Evolutionary conservation across 73 alveolate species (phyloP).

Genomic region (Uronychia binucleata): DNA sequence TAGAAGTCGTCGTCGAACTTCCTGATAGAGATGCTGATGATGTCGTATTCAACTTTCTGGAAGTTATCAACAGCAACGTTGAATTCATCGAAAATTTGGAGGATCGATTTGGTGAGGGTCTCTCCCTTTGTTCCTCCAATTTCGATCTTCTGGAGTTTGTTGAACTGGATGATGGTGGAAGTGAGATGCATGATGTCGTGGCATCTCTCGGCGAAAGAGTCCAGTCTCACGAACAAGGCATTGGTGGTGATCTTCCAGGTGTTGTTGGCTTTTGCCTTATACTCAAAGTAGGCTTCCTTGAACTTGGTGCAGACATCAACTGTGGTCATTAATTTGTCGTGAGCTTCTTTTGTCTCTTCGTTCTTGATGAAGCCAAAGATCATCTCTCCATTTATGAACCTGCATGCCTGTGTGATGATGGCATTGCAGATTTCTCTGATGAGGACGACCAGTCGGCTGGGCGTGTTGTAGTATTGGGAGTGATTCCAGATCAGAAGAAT

Average conservation of each 20-base stretch:
- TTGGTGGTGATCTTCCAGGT: constrained; percentile 99
- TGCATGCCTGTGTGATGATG: constrained; percentile 95
- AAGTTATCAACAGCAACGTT: constrained; percentile 95
- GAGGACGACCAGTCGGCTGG: constrained; percentile 96
- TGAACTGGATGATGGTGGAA: constrained; percentile 96
- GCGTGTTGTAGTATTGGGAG: constrained; percentile 95
- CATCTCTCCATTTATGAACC: constrained; percentile 93
- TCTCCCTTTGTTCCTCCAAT: constrained; percentile 99
- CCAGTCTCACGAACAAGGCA: constrained; percentile 99
- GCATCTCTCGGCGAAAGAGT: constrained; percentile 99
- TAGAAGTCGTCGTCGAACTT: constrained; percentile 98
- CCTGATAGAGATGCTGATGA: constrained; percentile 98
- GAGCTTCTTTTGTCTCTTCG: constrained; percentile 98
- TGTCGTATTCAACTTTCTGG: constrained; percentile 95
- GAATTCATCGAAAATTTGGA: constrained; percentile 96
- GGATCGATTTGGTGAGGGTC: constrained; percentile 96
- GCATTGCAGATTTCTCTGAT: constrained; percentile 98
- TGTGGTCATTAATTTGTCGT: constrained; percentile 89
- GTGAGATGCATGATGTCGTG: constrained; percentile 99
- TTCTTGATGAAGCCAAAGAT: constrained; percentile 95
- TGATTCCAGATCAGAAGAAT: constrained; percentile 98
- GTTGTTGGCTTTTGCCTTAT: constrained; percentile 89
- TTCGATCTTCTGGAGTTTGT: constrained; percentile 97
- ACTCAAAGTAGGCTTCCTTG: constrained; percentile 96
- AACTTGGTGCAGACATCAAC: constrained; percentile 95